A percentile compares a stretch with the other conserved stretches of the same genome.
These are phyloP conservation scores for Phialophora tarda DNA, from an alignment of 2,329 filamentous ascomycete genomes.

Conservation along the genomic window DNA sequence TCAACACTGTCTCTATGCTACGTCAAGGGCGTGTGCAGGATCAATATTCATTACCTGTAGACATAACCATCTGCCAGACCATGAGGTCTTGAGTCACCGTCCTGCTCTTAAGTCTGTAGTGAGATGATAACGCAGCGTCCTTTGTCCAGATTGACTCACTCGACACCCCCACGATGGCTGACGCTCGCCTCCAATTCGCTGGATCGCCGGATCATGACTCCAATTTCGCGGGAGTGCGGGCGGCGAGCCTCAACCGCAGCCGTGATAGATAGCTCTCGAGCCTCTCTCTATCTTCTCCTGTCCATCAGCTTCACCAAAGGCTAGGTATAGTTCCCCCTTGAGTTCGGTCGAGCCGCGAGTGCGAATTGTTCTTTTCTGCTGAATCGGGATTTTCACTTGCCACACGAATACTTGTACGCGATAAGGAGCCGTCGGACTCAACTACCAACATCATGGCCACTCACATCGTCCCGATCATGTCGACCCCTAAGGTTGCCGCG, in stretches of 20 bases:
- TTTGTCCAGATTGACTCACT: conserved; percentile 4
- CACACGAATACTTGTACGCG: background rate
- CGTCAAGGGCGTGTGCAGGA: background rate
- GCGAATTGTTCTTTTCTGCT: background rate
- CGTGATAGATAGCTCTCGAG: conserved; percentile 3
- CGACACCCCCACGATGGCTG: background rate
- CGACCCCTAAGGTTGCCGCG: conserved; percentile 7
- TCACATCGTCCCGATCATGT: conserved; percentile 34
- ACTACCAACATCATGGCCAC: conserved; percentile 18
- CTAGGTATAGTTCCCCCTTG: background rate
- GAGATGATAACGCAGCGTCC: background rate
- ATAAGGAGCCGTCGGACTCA: background rate
- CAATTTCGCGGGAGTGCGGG: background rate
- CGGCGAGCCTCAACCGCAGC: conserved; percentile 10
- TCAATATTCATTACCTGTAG: background rate
- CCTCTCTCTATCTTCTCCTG: conserved; percentile 10
- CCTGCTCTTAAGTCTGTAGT: background rate
- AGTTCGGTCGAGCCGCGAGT: background rate
- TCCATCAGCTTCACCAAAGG: background rate
- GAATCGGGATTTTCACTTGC: background rate
- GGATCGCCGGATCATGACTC: conserved; percentile 1
- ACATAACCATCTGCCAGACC: background rate
- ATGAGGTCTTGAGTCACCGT: background rate
- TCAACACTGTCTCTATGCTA: background rate
- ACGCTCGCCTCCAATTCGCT: conserved; percentile 9